Evolutionary conservation across 2,329 filamentous ascomycete species (phyloP), one percentile per base, ranked within the genome.

Genomic region (Incumbomyces delicatus): DNA sequence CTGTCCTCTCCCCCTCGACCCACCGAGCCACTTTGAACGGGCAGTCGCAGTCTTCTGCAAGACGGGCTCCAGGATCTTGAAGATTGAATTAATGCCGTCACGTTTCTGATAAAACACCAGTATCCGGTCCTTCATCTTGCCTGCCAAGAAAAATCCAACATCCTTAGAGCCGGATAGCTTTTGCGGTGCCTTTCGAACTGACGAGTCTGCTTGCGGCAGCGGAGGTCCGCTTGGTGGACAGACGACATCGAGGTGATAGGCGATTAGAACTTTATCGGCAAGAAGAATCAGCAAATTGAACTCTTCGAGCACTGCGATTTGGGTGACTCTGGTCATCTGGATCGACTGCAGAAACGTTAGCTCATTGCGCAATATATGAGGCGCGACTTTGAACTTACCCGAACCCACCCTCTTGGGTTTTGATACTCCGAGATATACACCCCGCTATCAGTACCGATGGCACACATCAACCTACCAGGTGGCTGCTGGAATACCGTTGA

Each of bases 51-150:
- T 85, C 62, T 95, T 95, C 56, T 95, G 89, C 60, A 92, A 85
- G 20, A 98, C 87, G 1, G 92, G 92, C 63, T 98, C 92, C 7
- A 98, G 78, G 11, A 98, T 88, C 35, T 79, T 96, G 76, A 98
- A 96, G 0, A 85, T 94, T 18, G 87, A 95, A 58, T 89, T 87
- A 51, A 95, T 75, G 22, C 84, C 84, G 63, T 96, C 92, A 52
- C 87, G 86, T 63, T 94, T 94, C 70, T 96, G 96, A 76, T 96
- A 98, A 64, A 98, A 90, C 22, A 98, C 81, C 6, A 98, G 72
- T 54, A 85, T 89, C 6, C 92, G 80, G 51, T 98, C 92, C 72
- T 98, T 98, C 89, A 98, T 95, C 50, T 85, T 81, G 8, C 90
- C 92, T 1, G 88, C 92, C 13, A 88, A 87, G 63, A 98, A 98